Evolutionary conservation across 495 filamentous ascomycete species (phyloP).

Genomic region (Xylaria bambusicola): DNA sequence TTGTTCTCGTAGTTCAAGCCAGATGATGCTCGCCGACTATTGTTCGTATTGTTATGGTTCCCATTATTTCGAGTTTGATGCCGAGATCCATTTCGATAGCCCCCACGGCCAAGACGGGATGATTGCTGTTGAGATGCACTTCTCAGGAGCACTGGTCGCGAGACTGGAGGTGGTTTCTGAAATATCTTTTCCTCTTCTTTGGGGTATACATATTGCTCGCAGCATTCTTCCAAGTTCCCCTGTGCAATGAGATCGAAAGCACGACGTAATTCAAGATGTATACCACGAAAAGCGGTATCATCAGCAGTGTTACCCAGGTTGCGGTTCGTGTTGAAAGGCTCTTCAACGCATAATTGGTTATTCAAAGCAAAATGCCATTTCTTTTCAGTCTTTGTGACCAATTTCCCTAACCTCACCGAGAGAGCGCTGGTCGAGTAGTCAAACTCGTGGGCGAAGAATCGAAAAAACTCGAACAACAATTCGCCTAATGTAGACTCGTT

Average conservation of each 20-base stretch:
- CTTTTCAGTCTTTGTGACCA: slow-evolving; percentile 85
- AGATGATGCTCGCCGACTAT: slow-evolving; percentile 32
- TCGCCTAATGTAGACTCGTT: slow-evolving; percentile 84
- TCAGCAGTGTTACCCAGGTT: slow-evolving; percentile 97
- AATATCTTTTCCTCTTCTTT: slow-evolving; percentile 77
- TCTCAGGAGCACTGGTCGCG: slow-evolving; percentile 50
- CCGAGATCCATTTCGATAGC: slow-evolving; percentile 56
- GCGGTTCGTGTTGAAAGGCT: slow-evolving; percentile 91
- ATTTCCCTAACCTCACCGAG: slow-evolving; percentile 80
- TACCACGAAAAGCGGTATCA: slow-evolving; percentile 84
- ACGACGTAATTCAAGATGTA: slow-evolving; percentile 85
- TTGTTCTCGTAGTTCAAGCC: slow-evolving; percentile 26
- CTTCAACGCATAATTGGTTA: slow-evolving; percentile 90
- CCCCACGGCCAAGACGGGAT: slow-evolving; percentile 57
- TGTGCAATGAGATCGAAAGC: slow-evolving; percentile 80
- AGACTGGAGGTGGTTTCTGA: slow-evolving; percentile 64
- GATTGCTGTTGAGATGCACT: slow-evolving; percentile 53
- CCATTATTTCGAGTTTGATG: slow-evolving; percentile 56
- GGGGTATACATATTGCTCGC: slow-evolving; percentile 82
- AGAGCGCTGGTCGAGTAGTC: slow-evolving; percentile 83
- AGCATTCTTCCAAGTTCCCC: slow-evolving; percentile 75
- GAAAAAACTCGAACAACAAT: slow-evolving; percentile 90
- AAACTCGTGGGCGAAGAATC: slow-evolving; percentile 89
- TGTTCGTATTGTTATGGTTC: slow-evolving; percentile 39
- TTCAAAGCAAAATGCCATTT: slow-evolving; percentile 75